These are phyloP conservation scores for Candida berthetii DNA, from an alignment of 805 yeast genomes.

Conservation along the genomic window DNA sequence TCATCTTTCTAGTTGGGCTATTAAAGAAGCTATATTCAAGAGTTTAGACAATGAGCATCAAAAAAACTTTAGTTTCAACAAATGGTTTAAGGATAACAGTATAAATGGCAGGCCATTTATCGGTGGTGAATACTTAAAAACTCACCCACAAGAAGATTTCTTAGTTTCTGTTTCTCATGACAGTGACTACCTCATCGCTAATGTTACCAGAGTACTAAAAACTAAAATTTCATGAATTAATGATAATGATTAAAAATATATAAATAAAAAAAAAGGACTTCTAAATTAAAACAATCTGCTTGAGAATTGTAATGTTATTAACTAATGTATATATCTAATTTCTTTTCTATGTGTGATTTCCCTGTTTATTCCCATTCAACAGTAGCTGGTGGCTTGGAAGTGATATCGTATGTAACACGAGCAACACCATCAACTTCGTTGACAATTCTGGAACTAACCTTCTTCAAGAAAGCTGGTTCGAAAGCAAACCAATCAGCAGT, in stretches of 20 bases:
- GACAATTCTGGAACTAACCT: conserved; percentile 91
- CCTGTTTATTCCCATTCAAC: conserved; percentile 93
- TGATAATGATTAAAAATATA: no score
- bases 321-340: no score
- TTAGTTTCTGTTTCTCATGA: conserved; percentile 61
- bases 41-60: conserved; percentile 46
- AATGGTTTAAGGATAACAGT: conserved; percentile 49
- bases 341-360: no score
- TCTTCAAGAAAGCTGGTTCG: conserved; percentile 87
- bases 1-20: conserved; percentile 61
- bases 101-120: conserved; percentile 39
- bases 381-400: conserved; percentile 99
- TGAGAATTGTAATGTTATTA: no score
- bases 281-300: no score
- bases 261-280: no score
- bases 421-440: conserved; percentile 99
- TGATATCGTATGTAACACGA: conserved; percentile 96
- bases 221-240: background rate
- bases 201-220: conserved; percentile 37
- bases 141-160: conserved; percentile 36
- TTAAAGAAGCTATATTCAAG: conserved; percentile 71
- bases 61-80: conserved; percentile 41
- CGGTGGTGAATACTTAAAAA: conserved; percentile 22
- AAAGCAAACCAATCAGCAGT: conserved; percentile 99
- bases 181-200: conserved; percentile 49